A percentile compares a stretch with the other conserved stretches of the same genome.
phyloP scores from a whole-genome alignment of 805 yeast genomes.

The Suhomyces sp. region DNA sequence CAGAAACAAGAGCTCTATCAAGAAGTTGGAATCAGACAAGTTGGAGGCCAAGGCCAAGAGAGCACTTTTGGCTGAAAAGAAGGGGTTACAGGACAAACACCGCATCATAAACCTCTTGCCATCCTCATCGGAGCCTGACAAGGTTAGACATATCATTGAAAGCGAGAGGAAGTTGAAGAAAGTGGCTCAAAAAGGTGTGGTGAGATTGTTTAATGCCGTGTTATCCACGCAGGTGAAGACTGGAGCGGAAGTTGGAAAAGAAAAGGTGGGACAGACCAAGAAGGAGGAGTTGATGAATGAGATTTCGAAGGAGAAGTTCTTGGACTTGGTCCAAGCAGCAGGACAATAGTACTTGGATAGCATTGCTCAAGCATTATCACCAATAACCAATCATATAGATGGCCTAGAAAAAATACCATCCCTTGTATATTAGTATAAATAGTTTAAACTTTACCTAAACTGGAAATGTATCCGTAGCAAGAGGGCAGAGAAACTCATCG shows the following conservation, averaged over 20 bases:
- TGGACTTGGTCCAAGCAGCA: constrained; percentile 83
- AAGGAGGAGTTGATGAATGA: constrained; percentile 68
- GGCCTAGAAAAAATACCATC: no score
- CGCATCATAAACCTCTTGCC: constrained; percentile 72
- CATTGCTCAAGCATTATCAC: no score
- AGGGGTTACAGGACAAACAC: constrained; percentile 60
- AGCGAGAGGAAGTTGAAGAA: constrained; percentile 70
- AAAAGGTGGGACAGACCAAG: constrained; percentile 44
- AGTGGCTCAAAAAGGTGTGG: constrained; percentile 86
- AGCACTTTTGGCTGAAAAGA: constrained; percentile 69
- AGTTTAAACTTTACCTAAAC: no score
- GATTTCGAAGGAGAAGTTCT: constrained; percentile 82
- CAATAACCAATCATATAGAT: no score
- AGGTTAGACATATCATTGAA: constrained; percentile 58
- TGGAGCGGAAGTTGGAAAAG: constrained; percentile 47
- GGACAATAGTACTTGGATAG: constrained; percentile 51
- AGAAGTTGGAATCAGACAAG: constrained; percentile 75
- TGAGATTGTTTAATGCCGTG: constrained; percentile 79
- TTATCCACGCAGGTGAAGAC: constrained; percentile 72
- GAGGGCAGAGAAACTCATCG: no score
- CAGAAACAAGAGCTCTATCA: constrained; percentile 67
- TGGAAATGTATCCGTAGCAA: no score
- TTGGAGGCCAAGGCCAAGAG: constrained; percentile 82
- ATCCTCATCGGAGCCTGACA: constrained; percentile 51
- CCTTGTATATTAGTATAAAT: no score